Conservation (phyloP, 1,284 basidiomycete genomes). For the Ustilago crameri region DNA sequence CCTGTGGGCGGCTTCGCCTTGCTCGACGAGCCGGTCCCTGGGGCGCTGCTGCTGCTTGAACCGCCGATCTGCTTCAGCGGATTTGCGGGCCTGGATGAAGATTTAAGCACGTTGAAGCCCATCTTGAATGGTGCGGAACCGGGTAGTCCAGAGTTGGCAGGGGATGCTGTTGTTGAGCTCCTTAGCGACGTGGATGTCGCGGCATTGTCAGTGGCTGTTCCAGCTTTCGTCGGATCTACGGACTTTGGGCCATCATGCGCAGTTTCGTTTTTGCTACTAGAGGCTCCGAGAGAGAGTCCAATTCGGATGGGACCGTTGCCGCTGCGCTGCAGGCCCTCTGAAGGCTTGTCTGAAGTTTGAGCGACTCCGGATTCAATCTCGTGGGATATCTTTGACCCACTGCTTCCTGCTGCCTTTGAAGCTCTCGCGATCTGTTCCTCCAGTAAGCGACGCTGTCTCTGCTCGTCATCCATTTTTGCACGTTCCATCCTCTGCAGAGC, state of each 20-base stretch:
- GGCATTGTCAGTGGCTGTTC: too few species aligned
- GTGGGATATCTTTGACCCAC: neutral
- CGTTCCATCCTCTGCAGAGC: constrained; percentile 95
- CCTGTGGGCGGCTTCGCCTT: constrained; percentile 36
- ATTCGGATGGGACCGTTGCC: constrained; percentile 50
- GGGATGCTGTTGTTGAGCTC: too few species aligned
- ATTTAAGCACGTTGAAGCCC: constrained; percentile 50
- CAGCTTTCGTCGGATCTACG: neutral
- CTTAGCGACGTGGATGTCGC: too few species aligned
- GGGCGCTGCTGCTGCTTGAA: neutral
- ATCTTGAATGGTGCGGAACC: constrained; percentile 32
- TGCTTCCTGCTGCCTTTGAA: constrained; percentile 55
- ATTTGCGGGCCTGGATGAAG: constrained; percentile 36
- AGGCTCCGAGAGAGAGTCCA: constrained; percentile 27
- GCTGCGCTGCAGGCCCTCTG: constrained; percentile 39
- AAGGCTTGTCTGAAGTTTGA: constrained; percentile 8
- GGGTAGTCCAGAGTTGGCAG: neutral
- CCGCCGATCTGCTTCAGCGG: constrained; percentile 20
- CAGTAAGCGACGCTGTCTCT: constrained; percentile 87
- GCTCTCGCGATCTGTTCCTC: constrained; percentile 95
- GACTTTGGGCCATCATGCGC: neutral
- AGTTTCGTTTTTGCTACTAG: constrained; percentile 4
- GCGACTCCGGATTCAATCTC: neutral
- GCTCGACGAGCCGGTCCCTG: constrained; percentile 8
- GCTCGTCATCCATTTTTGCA: constrained; percentile 89